phyloP scores from a whole-genome alignment of 2,329 filamentous ascomycete genomes.

The Daldinia eschscholtzii region DNA sequence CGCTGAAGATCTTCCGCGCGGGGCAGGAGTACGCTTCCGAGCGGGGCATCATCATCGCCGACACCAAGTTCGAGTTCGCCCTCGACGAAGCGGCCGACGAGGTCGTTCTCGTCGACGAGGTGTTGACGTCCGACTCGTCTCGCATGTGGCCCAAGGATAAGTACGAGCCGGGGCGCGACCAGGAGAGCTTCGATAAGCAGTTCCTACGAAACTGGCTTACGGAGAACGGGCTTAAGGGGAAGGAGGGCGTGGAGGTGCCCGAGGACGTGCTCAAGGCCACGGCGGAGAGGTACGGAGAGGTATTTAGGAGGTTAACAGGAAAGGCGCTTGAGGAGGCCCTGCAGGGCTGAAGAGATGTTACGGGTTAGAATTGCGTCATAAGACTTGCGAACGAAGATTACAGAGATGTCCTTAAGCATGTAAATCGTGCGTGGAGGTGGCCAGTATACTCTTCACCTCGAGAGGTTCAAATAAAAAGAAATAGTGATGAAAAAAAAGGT shows the following conservation, averaged over 20 bases:
- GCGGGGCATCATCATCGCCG: constrained; percentile 76
- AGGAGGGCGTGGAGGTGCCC: constrained; percentile 78
- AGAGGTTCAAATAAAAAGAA: neutral
- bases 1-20: constrained; percentile 72
- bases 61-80: constrained; percentile 61
- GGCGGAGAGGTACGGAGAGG: constrained; percentile 79
- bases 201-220: constrained; percentile 86
- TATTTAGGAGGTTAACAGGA: constrained; percentile 75
- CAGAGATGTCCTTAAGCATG: neutral
- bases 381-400: neutral
- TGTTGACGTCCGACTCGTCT: constrained; percentile 82
- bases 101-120: constrained; percentile 84
- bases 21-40: constrained; percentile 73
- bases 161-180: constrained; percentile 79
- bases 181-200: constrained; percentile 92
- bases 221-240: constrained; percentile 77
- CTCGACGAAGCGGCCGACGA: constrained; percentile 73
- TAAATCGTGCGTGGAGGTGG: neutral
- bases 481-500: neutral
- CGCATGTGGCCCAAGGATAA: constrained; percentile 84
- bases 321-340: constrained; percentile 57
- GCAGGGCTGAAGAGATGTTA: constrained; percentile 2
- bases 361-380: neutral
- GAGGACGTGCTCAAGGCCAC: constrained; percentile 78
- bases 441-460: neutral